These are phyloP conservation scores for Sindora glabra DNA, from an alignment of 306 rosid genomes.

Conservation along the genomic window DNA sequence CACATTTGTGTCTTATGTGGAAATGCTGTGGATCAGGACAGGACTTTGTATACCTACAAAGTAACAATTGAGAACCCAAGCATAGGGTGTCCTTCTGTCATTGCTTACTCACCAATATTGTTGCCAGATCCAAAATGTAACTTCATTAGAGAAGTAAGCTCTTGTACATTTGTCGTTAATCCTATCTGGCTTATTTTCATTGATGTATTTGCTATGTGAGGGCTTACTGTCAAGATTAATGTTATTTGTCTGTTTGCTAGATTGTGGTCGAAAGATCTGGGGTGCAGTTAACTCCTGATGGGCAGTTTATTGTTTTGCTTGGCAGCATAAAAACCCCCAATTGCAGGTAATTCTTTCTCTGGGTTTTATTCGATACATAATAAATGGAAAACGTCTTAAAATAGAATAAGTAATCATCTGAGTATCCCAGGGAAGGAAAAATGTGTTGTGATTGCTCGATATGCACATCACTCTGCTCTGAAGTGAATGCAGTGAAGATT, in stretches of 20 bases:
- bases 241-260: slow-evolving; percentile 25
- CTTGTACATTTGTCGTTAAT: slow-evolving; percentile 1
- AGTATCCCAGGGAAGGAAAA: slow-evolving; percentile 46
- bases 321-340: slow-evolving; percentile 64
- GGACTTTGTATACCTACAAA: slow-evolving; percentile 59
- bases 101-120: slow-evolving; percentile 52
- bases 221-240: slow-evolving; percentile 1
- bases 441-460: slow-evolving; percentile 60
- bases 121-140: slow-evolving; percentile 47
- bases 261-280: slow-evolving; percentile 52
- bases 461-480: slow-evolving; percentile 47
- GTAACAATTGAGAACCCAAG: slow-evolving; percentile 39
- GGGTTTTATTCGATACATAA: slow-evolving; percentile 20
- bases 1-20: slow-evolving; percentile 63
- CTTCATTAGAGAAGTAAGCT: slow-evolving; percentile 57
- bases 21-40: slow-evolving; percentile 29
- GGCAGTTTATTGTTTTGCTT: slow-evolving; percentile 54
- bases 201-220: slow-evolving; percentile 1
- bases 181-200: neutral
- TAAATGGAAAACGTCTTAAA: neutral
- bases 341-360: slow-evolving; percentile 62
- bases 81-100: slow-evolving; percentile 57
- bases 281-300: slow-evolving; percentile 68
- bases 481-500: slow-evolving; percentile 65
- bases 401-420: slow-evolving; percentile 6